Evolutionary conservation across 805 yeast species (phyloP).

Genomic region (Candida dajiaensis): DNA sequence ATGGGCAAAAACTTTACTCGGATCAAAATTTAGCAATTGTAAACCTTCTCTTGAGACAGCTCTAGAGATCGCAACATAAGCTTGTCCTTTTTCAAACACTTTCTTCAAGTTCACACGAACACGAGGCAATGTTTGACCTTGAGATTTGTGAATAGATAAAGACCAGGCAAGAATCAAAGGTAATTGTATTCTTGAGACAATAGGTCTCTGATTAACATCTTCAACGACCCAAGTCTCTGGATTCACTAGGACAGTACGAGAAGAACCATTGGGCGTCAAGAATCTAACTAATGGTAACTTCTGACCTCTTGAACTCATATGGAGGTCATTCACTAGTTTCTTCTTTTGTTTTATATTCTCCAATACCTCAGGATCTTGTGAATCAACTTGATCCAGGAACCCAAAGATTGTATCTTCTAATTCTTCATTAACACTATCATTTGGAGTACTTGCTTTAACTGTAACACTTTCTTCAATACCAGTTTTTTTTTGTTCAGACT

Average conservation of each 20-base stretch:
- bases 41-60: slow-evolving; percentile 81
- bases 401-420: slow-evolving; percentile 46
- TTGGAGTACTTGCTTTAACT: neutral
- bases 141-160: slow-evolving; percentile 89
- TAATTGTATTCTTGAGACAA: slow-evolving; percentile 72
- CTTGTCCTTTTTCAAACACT: slow-evolving; percentile 89
- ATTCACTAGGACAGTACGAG: slow-evolving; percentile 70
- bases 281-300: slow-evolving; percentile 77
- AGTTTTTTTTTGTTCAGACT: slow-evolving; percentile 14
- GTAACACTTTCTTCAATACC: neutral
- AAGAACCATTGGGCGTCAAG: slow-evolving; percentile 59
- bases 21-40: slow-evolving; percentile 71
- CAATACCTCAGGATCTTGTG: slow-evolving; percentile 23
- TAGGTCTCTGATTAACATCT: slow-evolving; percentile 60
- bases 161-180: slow-evolving; percentile 97
- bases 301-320: slow-evolving; percentile 37
- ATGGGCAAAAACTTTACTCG: slow-evolving; percentile 61
- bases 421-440: slow-evolving; percentile 6
- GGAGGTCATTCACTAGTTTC: slow-evolving; percentile 35
- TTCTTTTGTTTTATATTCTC: slow-evolving; percentile 42
- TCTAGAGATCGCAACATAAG: slow-evolving; percentile 91
- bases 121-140: slow-evolving; percentile 80
- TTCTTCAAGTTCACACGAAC: slow-evolving; percentile 71
- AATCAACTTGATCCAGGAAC: slow-evolving; percentile 30
- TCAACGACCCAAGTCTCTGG: slow-evolving; percentile 81